Evolutionary conservation across 331 rosid species (phyloP).

Genomic region (Arachis monticola): DNA sequence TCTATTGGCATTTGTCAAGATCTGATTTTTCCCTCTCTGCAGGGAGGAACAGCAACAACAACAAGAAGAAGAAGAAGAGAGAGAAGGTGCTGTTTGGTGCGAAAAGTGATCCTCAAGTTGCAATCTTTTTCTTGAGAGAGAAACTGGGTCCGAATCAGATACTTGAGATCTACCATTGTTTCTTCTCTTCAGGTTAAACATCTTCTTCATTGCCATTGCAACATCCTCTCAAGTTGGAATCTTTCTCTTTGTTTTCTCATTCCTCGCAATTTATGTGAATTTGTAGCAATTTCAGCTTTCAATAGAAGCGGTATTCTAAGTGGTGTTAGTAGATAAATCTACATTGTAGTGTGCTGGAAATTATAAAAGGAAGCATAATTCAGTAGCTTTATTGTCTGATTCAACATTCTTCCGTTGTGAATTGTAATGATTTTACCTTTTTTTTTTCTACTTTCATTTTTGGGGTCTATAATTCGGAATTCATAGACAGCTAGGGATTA

Average conservation of each 20-base stretch:
- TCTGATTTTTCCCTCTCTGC: conserved; percentile 56
- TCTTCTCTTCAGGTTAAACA: conserved; percentile 53
- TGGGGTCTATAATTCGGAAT: conserved; percentile 20
- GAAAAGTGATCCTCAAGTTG: conserved; percentile 38
- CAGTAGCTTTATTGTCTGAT: conserved; percentile 15
- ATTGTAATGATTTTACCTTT: background rate
- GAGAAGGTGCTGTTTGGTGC: conserved; percentile 22
- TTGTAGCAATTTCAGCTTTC: conserved; percentile 28
- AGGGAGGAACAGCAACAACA: background rate
- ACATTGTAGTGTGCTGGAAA: conserved; percentile 34
- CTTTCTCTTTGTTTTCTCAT: background rate
- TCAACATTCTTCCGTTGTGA: background rate
- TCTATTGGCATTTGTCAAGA: conserved; percentile 58
- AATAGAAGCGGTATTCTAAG: conserved; percentile 27
- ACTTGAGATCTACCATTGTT: conserved; percentile 64
- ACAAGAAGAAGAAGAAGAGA: background rate
- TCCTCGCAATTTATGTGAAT: conserved; percentile 15
- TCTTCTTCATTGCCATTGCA: conserved; percentile 20
- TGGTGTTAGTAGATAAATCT: conserved; percentile 30
- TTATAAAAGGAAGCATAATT: conserved; percentile 13
- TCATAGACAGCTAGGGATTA: conserved; percentile 15
- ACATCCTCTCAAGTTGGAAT: background rate
- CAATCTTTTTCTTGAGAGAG: conserved; percentile 38
- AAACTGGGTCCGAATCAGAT: conserved; percentile 38
- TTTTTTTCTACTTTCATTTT: conserved; percentile 21